A percentile compares a stretch with the other conserved stretches of the same genome.
Conservation (phyloP, 1,284 basidiomycete genomes). For the Vanrija sp. region DNA sequence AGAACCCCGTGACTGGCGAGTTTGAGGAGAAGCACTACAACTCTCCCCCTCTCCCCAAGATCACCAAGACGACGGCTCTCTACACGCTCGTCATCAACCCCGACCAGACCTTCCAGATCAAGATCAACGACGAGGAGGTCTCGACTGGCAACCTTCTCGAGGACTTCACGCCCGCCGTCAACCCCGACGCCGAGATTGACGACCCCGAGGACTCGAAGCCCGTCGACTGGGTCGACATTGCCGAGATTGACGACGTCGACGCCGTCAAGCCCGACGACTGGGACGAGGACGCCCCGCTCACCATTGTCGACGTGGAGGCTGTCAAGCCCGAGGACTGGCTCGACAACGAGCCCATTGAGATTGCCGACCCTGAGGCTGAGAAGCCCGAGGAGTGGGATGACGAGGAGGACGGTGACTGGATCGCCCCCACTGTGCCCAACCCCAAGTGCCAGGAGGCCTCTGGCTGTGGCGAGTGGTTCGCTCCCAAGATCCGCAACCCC, state of each 20-base stretch:
- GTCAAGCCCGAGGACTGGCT: constrained; percentile 93
- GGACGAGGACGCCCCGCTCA: constrained; percentile 90
- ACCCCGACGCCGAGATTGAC: constrained; percentile 85
- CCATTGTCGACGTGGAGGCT: constrained; percentile 82
- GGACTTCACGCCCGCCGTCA: constrained; percentile 92
- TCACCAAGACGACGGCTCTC: constrained; percentile 82
- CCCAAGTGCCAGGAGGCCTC: constrained; percentile 83
- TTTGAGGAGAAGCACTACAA: constrained; percentile 96
- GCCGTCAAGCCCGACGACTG: constrained; percentile 91
- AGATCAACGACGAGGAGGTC: constrained; percentile 81
- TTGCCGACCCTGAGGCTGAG: constrained; percentile 88
- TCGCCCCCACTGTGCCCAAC: constrained; percentile 82
- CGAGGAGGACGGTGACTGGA: constrained; percentile 98
- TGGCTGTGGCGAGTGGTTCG: constrained; percentile 91
- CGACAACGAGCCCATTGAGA: constrained; percentile 72
- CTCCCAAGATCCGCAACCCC: constrained; percentile 84
- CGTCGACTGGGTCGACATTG: constrained; percentile 84
- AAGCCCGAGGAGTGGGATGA: constrained; percentile 99
- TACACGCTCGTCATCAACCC: constrained; percentile 91
- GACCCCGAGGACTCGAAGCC: constrained; percentile 91
- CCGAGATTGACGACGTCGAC: constrained; percentile 77
- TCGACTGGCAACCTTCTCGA: constrained; percentile 81
- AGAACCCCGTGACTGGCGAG: constrained; percentile 84
- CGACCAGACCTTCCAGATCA: constrained; percentile 90
- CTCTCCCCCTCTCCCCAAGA: constrained; percentile 73